Evolutionary conservation across 805 yeast genomes (phyloP).

Genomic region (Ogataea pilisensis): DNA sequence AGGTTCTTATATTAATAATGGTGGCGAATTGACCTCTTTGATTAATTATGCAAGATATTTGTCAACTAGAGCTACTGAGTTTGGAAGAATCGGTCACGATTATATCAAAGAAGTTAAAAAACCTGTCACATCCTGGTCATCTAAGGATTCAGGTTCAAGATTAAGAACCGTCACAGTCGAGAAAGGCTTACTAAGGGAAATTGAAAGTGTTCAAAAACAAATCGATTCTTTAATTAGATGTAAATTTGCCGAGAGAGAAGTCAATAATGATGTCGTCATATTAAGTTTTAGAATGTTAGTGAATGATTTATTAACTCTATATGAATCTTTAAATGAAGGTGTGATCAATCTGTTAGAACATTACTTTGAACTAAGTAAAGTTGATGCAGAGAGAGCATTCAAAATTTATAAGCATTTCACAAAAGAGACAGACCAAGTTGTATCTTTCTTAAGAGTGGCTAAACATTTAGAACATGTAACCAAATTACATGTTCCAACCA

Average conservation of each 20-base stretch:
- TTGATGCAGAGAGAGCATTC: constrained; percentile 84
- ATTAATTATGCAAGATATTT: constrained; percentile 71
- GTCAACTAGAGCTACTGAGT: constrained; percentile 64
- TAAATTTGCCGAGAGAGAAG: constrained; percentile 72
- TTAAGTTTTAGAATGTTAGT: constrained; percentile 85
- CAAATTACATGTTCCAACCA: constrained; percentile 88
- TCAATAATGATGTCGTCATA: constrained; percentile 77
- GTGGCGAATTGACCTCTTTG: constrained; percentile 52
- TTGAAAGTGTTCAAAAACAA: constrained; percentile 80
- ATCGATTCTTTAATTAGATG: constrained; percentile 72
- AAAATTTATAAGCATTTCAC: constrained; percentile 82
- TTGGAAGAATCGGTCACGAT: constrained; percentile 58
- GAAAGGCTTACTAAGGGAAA: constrained; percentile 78
- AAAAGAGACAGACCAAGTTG: constrained; percentile 80
- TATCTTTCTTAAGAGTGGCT: constrained; percentile 82
- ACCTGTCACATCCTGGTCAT: constrained; percentile 28
- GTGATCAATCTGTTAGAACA: constrained; percentile 91
- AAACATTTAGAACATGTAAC: constrained; percentile 84
- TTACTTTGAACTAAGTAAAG: constrained; percentile 85
- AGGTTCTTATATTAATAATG: constrained; percentile 31
- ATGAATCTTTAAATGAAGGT: constrained; percentile 91
- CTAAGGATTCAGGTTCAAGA: constrained; percentile 50
- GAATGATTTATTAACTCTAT: constrained; percentile 81
- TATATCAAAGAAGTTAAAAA: constrained; percentile 65
- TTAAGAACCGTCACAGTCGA: constrained; percentile 63